These are phyloP conservation scores for Ilex paraguariensis DNA, from an alignment of 305 asterid genomes.

Conservation along the genomic window DNA sequence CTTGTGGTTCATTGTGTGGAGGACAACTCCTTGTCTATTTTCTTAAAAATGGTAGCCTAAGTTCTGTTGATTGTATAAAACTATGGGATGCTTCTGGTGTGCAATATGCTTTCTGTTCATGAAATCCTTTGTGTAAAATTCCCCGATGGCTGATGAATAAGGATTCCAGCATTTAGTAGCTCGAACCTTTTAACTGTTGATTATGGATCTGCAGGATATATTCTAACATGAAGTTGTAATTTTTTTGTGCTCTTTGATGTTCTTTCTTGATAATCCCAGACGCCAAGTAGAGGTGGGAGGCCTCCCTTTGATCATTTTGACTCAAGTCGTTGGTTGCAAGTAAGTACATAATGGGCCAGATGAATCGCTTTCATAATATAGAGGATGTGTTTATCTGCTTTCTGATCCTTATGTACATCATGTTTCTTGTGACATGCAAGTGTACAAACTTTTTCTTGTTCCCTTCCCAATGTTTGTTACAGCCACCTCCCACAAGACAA, in stretches of 20 bases:
- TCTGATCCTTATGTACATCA: background rate
- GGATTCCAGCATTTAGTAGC: background rate
- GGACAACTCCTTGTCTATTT: background rate
- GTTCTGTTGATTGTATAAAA: background rate
- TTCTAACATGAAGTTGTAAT: conserved; percentile 8
- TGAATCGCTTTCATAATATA: conserved; percentile 16
- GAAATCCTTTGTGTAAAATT: no score
- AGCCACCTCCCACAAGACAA: no score
- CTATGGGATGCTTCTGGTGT: background rate
- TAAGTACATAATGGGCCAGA: conserved; percentile 22
- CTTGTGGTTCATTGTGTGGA: background rate
- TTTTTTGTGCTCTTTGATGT: conserved; percentile 17
- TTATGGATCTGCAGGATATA: background rate
- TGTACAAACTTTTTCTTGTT: background rate
- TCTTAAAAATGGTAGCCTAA: background rate
- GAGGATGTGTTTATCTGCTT: background rate
- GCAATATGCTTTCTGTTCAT: no score
- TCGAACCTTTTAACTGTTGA: conserved; percentile 6
- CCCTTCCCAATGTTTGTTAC: background rate
- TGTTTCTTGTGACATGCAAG: background rate
- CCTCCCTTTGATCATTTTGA: conserved; percentile 86
- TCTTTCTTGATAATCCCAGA: conserved; percentile 37
- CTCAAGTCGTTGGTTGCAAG: conserved; percentile 91
- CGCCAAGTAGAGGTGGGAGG: conserved; percentile 82
- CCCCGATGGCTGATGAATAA: no score